Evolutionary conservation across 164 flowering plant species (phyloP).

Genomic region (Magnolia kwangsiensis): DNA sequence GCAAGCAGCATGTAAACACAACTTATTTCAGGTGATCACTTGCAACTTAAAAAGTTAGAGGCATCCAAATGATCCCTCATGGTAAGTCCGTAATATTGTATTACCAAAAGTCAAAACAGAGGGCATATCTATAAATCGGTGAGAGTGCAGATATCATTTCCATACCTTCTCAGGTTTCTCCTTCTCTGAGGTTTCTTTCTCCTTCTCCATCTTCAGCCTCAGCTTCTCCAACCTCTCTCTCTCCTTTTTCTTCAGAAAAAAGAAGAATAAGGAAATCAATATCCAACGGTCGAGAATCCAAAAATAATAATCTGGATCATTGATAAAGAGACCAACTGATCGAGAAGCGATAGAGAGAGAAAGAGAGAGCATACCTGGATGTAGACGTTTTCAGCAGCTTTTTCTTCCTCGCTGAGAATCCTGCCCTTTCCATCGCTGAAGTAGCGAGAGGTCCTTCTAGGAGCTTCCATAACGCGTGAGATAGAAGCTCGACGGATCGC

Average conservation of each 20-base stretch:
- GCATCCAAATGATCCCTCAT: not conserved
- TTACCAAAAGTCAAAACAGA: not conserved
- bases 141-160: not conserved
- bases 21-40: not conserved
- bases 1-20: too few relatives aligned
- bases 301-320: not conserved
- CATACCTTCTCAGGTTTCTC: conserved; percentile 1
- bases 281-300: not conserved
- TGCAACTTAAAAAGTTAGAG: not conserved
- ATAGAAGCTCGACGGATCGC: not conserved
- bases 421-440: conserved; percentile 16
- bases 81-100: not conserved
- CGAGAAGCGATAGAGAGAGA: not conserved
- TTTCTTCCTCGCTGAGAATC: conserved; percentile 18
- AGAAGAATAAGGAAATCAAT: not conserved
- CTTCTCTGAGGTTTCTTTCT: conserved; percentile 9
- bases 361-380: conserved; percentile 8
- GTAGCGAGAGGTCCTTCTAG: conserved; percentile 7
- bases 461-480: not conserved
- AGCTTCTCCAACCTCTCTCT: conserved; percentile 18
- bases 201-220: conserved; percentile 17
- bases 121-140: not conserved
- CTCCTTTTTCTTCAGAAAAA: conserved; percentile 16
- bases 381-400: conserved; percentile 17
- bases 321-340: not conserved